Evolutionary conservation across 257 asterid species (phyloP), one percentile per base, ranked within the genome.

Genomic region (Ballota nigra): DNA sequence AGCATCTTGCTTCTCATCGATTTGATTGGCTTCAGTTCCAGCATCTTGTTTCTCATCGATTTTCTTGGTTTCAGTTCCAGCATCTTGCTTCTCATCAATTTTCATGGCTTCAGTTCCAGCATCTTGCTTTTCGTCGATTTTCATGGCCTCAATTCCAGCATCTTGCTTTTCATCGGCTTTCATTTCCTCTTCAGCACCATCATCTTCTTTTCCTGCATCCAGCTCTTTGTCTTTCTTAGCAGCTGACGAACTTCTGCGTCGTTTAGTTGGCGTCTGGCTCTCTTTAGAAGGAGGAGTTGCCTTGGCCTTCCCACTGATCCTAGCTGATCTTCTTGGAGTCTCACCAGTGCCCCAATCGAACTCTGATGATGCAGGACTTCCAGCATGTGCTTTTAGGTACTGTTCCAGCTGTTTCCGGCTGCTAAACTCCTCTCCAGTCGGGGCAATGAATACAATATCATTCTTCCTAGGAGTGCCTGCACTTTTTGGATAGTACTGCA

Each of bases 301-400:
- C 85, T 87, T 95, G 51, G 67, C 87, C 85, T 87, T 92, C 83
- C 85, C 96, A 11, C 90, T 85, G 85, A 95, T 89, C 83, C 99
- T 88, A 12, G 96, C 85, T 2, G 99, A 95, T 70, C 99, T 86
- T 68, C 99, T 83, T 10, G 98, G 99, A 13, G 97, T 87, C 70
- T 95, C 98, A 18, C 98, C 97, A 0, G 96, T 92, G 66, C 96
- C 83, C 99, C 99, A 95, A 71, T 95, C 98, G 66, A 95, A 95
- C 69, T 95, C 99, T 0, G 90, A 81, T 6, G 78, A 20, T 6
- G 88, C 72, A 10, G 97, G 96, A 75, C 72, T 83, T 71, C 97
- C 98, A 40, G 88, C 78, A 34, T 92, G 91, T 0, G 91, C 63
- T 63, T 92, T 94, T 29, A 95, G 83, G 82, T 86, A 95, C 75